phyloP scores from a whole-genome alignment of 176 grass and related monocot genomes.

The Chloris gayana region DNA sequence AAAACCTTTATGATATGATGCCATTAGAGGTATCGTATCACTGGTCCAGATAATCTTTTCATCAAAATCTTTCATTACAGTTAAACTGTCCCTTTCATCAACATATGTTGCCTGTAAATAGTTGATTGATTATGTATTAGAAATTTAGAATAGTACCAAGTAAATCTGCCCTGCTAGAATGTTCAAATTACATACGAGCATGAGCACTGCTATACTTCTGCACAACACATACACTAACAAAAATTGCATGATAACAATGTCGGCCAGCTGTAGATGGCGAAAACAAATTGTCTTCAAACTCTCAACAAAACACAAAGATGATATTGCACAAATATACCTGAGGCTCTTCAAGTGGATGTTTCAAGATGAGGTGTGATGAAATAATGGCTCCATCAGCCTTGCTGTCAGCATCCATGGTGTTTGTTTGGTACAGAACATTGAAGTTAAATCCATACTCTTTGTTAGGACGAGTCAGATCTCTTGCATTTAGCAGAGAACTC shows the following conservation, averaged over 20 bases:
- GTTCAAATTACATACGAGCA: slow-evolving; percentile 11
- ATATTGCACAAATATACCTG: slow-evolving; percentile 59
- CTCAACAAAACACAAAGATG: slow-evolving; percentile 1
- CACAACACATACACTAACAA: slow-evolving; percentile 17
- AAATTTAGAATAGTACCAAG: slow-evolving; percentile 19
- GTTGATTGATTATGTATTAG: slow-evolving; percentile 29
- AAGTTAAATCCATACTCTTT: slow-evolving; percentile 76
- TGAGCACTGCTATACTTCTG: slow-evolving; percentile 1
- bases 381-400: slow-evolving; percentile 61
- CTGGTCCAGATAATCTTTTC: slow-evolving; percentile 91
- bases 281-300: slow-evolving; percentile 2
- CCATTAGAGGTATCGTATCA: slow-evolving; percentile 85
- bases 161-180: slow-evolving; percentile 8
- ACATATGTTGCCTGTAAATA: slow-evolving; percentile 74
- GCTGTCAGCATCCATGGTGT: slow-evolving; percentile 48
- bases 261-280: not conserved
- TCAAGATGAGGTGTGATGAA: slow-evolving; percentile 86
- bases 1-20: slow-evolving; percentile 91
- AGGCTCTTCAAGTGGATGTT: slow-evolving; percentile 91
- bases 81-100: slow-evolving; percentile 73
- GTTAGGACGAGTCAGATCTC: slow-evolving; percentile 71
- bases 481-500: slow-evolving; percentile 61
- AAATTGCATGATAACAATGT: slow-evolving; percentile 13
- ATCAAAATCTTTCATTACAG: slow-evolving; percentile 95
- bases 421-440: slow-evolving; percentile 43